Conservation (phyloP, 345 rosid species). For the Tarenaya hassleriana region DNA sequence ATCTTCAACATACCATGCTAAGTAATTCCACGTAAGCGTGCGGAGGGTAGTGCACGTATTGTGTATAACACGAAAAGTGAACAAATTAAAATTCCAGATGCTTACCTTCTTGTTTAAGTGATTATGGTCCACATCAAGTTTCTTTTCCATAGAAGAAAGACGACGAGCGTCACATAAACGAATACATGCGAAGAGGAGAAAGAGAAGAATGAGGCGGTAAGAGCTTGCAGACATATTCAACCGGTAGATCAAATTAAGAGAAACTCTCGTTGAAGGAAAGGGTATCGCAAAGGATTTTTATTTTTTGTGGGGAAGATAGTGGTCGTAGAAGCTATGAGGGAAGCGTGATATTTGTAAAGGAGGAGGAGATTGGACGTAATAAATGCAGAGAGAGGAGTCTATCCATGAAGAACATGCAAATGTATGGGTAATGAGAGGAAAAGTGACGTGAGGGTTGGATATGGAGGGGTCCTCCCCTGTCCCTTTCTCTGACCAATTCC, state of each 20-base stretch:
- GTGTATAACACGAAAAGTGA: not conserved
- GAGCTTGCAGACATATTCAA: constrained; percentile 22
- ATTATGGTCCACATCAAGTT: constrained; percentile 25
- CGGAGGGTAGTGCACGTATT: not conserved
- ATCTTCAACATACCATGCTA: constrained; percentile 26
- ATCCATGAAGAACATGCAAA: constrained; percentile 43
- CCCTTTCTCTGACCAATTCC: constrained; percentile 14
- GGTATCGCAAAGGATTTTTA: too few relatives aligned
- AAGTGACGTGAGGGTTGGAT: constrained; percentile 29
- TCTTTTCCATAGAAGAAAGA: constrained; percentile 28
- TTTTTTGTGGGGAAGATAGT: constrained; percentile 8
- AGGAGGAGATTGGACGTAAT: constrained; percentile 30
- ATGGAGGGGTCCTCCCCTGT: constrained; percentile 43
- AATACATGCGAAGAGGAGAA: constrained; percentile 33
- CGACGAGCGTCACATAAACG: constrained; percentile 45
- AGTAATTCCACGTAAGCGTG: constrained; percentile 2
- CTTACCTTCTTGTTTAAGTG: constrained; percentile 22
- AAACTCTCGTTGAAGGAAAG: constrained; percentile 9
- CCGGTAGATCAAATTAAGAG: not conserved
- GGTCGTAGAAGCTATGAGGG: constrained; percentile 19
- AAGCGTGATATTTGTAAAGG: constrained; percentile 31
- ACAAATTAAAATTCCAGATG: not conserved
- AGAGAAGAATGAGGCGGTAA: constrained; percentile 29
- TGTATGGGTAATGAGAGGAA: constrained; percentile 39
- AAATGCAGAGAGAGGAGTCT: constrained; percentile 36